These are phyloP conservation scores for Maudiozyma turicensis DNA, from an alignment of 805 yeast species.

Conservation along the genomic window DNA sequence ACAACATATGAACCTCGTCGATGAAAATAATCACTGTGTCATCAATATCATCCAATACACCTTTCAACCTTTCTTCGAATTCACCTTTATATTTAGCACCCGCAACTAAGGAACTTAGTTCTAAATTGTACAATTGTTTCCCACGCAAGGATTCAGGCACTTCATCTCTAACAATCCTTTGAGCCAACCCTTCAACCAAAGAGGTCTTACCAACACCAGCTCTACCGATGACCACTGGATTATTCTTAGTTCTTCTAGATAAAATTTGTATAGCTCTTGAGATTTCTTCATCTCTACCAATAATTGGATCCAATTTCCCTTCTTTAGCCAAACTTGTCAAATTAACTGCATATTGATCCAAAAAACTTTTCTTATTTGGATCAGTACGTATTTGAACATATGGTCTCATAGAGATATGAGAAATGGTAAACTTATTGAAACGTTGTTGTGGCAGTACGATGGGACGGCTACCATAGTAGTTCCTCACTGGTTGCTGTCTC, in stretches of 20 bases:
- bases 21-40: conserved; percentile 70
- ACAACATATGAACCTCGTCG: conserved; percentile 81
- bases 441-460: no score
- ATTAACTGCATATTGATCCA: conserved; percentile 78
- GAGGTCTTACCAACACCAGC: conserved; percentile 99
- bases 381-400: conserved; percentile 31
- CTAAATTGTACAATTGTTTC: conserved; percentile 74
- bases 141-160: conserved; percentile 92
- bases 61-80: conserved; percentile 82
- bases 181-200: conserved; percentile 93
- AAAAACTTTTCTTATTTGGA: conserved; percentile 55
- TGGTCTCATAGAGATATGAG: neutral
- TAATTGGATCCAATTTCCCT: conserved; percentile 92
- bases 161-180: conserved; percentile 80
- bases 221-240: conserved; percentile 88
- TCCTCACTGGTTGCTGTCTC: no score
- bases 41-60: conserved; percentile 74
- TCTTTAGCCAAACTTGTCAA: conserved; percentile 77
- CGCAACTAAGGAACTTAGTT: conserved; percentile 79
- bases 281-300: conserved; percentile 94
- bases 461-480: no score
- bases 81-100: conserved; percentile 97
- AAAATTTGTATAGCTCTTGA: conserved; percentile 85
- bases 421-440: no score
- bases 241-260: conserved; percentile 87